Percentiles rank a stretch among this genome's conserved stretches.
Conservation (phyloP, 352 stramenopile genomes). For the Hyphochytrium catenoides region DNA sequence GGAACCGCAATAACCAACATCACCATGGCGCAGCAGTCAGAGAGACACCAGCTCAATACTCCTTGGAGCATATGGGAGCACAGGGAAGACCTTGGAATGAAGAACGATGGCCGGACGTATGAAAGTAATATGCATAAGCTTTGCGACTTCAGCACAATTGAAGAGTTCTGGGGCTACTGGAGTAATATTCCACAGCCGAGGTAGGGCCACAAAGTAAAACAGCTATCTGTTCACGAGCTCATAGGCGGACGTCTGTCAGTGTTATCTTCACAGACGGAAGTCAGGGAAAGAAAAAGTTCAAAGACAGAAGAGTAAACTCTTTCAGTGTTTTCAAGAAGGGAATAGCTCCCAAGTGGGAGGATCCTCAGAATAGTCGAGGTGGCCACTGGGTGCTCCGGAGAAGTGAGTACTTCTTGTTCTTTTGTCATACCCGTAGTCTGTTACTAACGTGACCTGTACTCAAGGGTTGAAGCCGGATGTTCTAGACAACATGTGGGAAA, state of each 20-base stretch:
- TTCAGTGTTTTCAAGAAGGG: constrained; percentile 75
- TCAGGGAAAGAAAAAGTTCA: constrained; percentile 58
- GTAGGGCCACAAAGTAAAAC: too few species aligned
- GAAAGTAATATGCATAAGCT: constrained; percentile 61
- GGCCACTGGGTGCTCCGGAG: constrained; percentile 60
- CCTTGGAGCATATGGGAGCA: constrained; percentile 64
- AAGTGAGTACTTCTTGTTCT: constrained; percentile 12
- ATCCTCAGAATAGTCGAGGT: constrained; percentile 58
- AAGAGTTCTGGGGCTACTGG: constrained; percentile 73
- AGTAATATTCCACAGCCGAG: constrained; percentile 69
- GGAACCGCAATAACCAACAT: too few species aligned
- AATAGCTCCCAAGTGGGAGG: constrained; percentile 67
- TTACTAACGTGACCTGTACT: constrained; percentile 1
- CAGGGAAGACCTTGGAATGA: constrained; percentile 17
- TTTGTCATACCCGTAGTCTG: not conserved
- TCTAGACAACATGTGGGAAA: constrained; percentile 65
- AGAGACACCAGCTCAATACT: constrained; percentile 39
- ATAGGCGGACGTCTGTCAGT: too few species aligned
- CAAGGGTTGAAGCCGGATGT: constrained; percentile 36
- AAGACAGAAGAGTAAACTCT: constrained; percentile 72
- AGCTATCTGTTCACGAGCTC: too few species aligned
- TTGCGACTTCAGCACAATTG: constrained; percentile 51
- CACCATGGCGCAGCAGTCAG: too few species aligned
- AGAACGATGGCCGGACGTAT: constrained; percentile 47
- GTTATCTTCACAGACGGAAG: constrained; percentile 25